These are phyloP conservation scores for Yamadazyma nakazawae DNA, from an alignment of 805 yeast species.

Conservation along the genomic window DNA sequence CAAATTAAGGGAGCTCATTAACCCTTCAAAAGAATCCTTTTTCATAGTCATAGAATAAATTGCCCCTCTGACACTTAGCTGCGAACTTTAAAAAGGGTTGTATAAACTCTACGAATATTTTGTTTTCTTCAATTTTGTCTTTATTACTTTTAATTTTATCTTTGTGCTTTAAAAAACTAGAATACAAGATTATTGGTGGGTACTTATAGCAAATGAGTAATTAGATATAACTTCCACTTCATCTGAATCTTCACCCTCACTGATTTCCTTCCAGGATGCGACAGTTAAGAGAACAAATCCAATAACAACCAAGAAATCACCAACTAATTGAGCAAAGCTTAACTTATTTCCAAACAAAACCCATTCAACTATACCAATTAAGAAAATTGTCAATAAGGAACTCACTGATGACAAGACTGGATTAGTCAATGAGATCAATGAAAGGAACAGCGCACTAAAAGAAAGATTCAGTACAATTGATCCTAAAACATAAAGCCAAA, in stretches of 20 bases:
- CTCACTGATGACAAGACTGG: conserved; percentile 77
- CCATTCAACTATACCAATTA: conserved; percentile 80
- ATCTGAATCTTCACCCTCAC: conserved; percentile 43
- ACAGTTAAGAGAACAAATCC: conserved; percentile 68
- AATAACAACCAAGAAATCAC: conserved; percentile 63
- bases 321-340: conserved; percentile 55
- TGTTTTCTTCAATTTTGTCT: too few relatives aligned
- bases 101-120: too few relatives aligned
- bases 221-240: conserved; percentile 42
- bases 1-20: conserved; percentile 14
- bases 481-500: conserved; percentile 45
- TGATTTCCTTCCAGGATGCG: conserved; percentile 65
- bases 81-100: not conserved
- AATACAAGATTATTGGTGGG: conserved; percentile 7
- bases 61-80: not conserved
- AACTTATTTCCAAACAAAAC: conserved; percentile 56
- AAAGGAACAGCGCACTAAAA: conserved; percentile 69
- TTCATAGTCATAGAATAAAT: conserved; percentile 11
- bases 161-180: not conserved
- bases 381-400: conserved; percentile 68
- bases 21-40: conserved; percentile 14
- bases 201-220: conserved; percentile 40
- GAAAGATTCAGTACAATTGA: conserved; percentile 62
- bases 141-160: not conserved
- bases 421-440: conserved; percentile 78